phyloP scores from a whole-genome alignment of 2,329 filamentous ascomycete genomes.

The Ceratocystis cubensis region DNA sequence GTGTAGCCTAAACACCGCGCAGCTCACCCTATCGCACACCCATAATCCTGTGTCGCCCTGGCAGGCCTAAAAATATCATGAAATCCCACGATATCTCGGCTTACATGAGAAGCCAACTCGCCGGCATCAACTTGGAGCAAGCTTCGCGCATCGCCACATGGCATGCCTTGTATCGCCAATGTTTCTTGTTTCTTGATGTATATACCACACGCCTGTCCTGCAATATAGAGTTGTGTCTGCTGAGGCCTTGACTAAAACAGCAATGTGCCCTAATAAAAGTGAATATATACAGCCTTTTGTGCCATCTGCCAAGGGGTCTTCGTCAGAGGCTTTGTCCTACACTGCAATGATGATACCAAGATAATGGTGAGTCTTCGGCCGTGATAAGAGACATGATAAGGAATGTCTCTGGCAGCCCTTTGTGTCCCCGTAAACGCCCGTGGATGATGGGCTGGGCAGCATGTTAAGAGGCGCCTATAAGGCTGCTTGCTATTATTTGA shows the following conservation, averaged over 20 bases:
- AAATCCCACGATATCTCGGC: no score
- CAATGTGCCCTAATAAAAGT: not conserved
- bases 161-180: no score
- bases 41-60: no score
- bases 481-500: not conserved
- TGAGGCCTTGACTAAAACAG: not conserved
- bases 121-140: no score
- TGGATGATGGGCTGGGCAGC: not conserved
- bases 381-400: not conserved
- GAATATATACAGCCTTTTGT: not conserved
- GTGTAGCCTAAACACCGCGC: no score
- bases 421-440: not conserved
- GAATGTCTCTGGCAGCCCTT: not conserved
- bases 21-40: no score
- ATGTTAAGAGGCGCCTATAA: not conserved
- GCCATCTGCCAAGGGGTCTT: not conserved
- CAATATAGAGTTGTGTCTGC: not conserved
- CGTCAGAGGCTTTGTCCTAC: not conserved
- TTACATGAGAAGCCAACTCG: no score
- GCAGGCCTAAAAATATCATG: no score
- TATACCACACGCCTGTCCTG: not conserved
- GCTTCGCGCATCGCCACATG: no score
- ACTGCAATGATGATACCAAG: not conserved
- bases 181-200: not conserved
- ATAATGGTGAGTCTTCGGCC: not conserved